Evolutionary conservation across 2,329 filamentous ascomycete species (phyloP).

Genomic region (Trichoderma sp.): DNA sequence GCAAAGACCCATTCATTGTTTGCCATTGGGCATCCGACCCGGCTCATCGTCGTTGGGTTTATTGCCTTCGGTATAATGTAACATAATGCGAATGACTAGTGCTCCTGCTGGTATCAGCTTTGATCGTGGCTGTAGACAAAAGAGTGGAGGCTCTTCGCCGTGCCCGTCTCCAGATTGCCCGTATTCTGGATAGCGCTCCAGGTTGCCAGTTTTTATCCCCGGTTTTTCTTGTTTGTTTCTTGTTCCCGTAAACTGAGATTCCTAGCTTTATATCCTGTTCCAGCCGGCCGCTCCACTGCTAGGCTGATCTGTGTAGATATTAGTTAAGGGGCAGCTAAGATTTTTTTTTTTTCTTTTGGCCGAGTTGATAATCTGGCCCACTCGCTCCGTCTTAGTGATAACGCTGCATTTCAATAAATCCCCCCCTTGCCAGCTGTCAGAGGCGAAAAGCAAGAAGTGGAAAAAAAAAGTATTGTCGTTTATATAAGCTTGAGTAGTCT

Average conservation of each 20-base stretch:
- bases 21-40: neutral
- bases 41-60: neutral
- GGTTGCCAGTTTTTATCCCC: neutral
- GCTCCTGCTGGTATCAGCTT: neutral
- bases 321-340: neutral
- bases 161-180: neutral
- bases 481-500: neutral
- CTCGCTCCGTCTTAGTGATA: neutral
- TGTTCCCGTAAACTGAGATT: neutral
- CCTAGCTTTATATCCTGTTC: neutral
- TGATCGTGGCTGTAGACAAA: neutral
- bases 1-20: neutral
- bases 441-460: neutral
- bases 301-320: neutral
- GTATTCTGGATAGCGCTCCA: neutral
- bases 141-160: neutral
- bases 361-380: neutral
- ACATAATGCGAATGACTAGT: neutral
- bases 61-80: neutral
- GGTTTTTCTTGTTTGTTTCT: neutral
- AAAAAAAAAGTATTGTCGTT: neutral
- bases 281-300: neutral
- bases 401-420: neutral
- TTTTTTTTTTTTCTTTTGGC: neutral
- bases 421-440: neutral